These are phyloP conservation scores for Rubroboletus pulcherrimus DNA, from an alignment of 768 basidiomycete genomes.

Conservation along the genomic window DNA sequence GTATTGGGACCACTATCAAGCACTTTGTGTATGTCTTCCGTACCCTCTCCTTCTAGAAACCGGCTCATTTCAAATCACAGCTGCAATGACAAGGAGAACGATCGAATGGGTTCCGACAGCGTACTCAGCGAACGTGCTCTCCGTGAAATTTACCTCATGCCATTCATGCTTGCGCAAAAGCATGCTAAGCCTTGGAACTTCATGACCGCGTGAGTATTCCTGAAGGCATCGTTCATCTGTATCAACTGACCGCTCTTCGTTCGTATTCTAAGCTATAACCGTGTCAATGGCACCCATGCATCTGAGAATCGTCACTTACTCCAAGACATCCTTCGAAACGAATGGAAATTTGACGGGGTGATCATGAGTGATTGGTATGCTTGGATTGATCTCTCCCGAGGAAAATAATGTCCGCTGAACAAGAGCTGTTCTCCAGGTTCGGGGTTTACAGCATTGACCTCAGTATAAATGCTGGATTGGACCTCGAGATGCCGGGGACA, in stretches of 20 bases:
- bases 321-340: conserved; percentile 58
- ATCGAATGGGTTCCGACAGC: conserved; percentile 58
- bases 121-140: conserved; percentile 49
- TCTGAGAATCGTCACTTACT: conserved; percentile 63
- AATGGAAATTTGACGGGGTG: conserved; percentile 72
- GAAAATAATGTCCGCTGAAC: neutral
- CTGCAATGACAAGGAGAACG: conserved; percentile 80
- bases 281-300: conserved; percentile 70
- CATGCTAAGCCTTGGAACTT: conserved; percentile 49
- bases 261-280: conserved; percentile 51
- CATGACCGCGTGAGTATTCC: conserved; percentile 57
- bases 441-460: conserved; percentile 66
- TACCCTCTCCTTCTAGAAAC: neutral
- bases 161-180: conserved; percentile 58
- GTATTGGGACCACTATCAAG: conserved; percentile 75
- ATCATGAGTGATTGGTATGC: conserved; percentile 81
- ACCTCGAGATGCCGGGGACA: conserved; percentile 76
- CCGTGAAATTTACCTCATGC: conserved; percentile 58
- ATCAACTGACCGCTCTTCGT: neutral
- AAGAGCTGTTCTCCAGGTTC: conserved; percentile 44
- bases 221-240: neutral
- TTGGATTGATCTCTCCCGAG: neutral
- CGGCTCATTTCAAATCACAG: conserved; percentile 27
- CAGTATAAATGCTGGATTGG: conserved; percentile 69
- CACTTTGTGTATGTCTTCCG: conserved; percentile 62